These are phyloP conservation scores for Dendrobium catenatum DNA, from an alignment of 106 monocot species.

Conservation along the genomic window DNA sequence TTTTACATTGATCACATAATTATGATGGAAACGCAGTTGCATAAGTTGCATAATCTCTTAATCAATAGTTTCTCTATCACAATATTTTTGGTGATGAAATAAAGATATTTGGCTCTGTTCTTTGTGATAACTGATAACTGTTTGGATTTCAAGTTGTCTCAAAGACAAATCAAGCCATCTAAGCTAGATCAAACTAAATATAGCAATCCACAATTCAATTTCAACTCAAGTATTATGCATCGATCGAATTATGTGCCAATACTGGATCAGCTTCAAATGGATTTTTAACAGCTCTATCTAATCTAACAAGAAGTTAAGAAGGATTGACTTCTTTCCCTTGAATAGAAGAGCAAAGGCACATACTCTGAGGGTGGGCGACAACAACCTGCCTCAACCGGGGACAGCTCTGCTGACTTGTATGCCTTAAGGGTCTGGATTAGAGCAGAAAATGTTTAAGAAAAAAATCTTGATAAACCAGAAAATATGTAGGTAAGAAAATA, in stretches of 20 bases:
- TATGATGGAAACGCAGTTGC: not conserved
- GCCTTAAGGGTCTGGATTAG: constrained; percentile 58
- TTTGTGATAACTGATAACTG: not conserved
- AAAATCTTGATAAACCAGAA: not conserved
- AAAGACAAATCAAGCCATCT: not conserved
- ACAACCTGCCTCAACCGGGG: constrained; percentile 90
- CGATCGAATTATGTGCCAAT: not conserved
- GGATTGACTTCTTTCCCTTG: not conserved
- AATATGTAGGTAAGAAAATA: not conserved
- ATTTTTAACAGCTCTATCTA: not conserved
- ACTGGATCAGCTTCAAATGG: not conserved
- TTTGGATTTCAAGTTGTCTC: not conserved
- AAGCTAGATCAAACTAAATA: not conserved
- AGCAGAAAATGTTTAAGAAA: not conserved
- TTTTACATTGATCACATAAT: not conserved
- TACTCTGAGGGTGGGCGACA: constrained; percentile 96
- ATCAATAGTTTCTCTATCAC: too few species aligned
- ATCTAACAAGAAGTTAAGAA: not conserved
- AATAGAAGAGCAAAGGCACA: constrained; percentile 16
- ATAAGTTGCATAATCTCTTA: not conserved
- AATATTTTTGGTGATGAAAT: not conserved
- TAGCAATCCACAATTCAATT: not conserved
- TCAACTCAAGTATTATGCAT: not conserved
- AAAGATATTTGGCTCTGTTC: not conserved
- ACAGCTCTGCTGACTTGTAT: constrained; percentile 76